A percentile compares a stretch with the other conserved stretches of the same genome.
Conservation (phyloP, 345 rosid species). For the Salix udensis region DNA sequence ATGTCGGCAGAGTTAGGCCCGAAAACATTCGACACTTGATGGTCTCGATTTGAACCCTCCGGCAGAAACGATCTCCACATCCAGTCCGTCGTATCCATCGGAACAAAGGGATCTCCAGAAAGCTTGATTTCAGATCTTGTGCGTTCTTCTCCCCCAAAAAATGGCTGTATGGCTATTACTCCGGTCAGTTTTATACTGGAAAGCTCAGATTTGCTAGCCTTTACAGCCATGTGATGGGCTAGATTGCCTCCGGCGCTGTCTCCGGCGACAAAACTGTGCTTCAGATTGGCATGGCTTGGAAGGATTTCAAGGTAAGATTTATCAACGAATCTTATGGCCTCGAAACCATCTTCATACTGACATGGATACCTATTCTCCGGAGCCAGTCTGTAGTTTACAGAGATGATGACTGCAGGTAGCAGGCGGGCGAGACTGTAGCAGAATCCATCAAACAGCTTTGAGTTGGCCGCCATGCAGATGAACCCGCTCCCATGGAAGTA, state of each 20-base stretch:
- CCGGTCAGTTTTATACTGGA: neutral
- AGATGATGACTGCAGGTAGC: conserved; percentile 24
- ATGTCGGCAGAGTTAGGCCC: conserved; percentile 11
- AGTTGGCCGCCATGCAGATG: conserved; percentile 17
- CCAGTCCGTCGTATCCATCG: neutral
- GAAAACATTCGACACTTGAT: conserved; percentile 10
- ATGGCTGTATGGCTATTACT: conserved; percentile 7
- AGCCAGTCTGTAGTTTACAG: conserved; percentile 33
- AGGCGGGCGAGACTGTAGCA: conserved; percentile 20
- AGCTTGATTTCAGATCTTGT: conserved; percentile 13
- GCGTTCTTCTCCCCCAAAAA: conserved; percentile 20
- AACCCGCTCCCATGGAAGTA: conserved; percentile 44
- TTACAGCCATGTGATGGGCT: conserved; percentile 8
- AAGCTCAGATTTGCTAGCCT: neutral
- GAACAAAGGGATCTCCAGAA: neutral
- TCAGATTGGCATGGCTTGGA: neutral
- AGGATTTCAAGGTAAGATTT: neutral
- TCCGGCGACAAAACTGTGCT: conserved; percentile 10
- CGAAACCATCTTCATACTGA: conserved; percentile 32
- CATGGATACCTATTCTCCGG: conserved; percentile 35
- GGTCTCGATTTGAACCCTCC: conserved; percentile 10
- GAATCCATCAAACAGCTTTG: conserved; percentile 17
- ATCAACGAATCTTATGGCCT: conserved; percentile 11
- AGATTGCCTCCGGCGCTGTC: conserved; percentile 19
- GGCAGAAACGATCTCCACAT: conserved; percentile 20